Conservation (phyloP, 139 green algal species). For the Coelastrella sp. region DNA sequence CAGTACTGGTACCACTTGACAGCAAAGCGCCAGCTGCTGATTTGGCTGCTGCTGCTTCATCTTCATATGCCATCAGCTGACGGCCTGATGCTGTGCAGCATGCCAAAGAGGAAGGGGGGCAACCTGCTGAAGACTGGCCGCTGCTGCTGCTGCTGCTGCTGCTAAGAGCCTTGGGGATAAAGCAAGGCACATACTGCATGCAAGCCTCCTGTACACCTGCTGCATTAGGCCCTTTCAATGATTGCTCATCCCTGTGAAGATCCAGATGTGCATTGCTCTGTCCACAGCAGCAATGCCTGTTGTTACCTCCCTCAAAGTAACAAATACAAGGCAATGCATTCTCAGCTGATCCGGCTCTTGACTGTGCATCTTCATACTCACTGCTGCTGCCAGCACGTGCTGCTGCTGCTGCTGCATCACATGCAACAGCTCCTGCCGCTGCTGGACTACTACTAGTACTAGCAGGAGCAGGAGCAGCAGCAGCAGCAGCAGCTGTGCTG, state of each 20-base stretch:
- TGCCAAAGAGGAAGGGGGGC: background rate
- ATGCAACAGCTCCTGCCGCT: slow-evolving; percentile 19
- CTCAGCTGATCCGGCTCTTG: too few relatives aligned
- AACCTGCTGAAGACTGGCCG: background rate
- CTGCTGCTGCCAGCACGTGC: background rate
- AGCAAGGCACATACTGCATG: too few relatives aligned
- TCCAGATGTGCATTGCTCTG: too few relatives aligned
- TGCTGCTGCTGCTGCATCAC: slow-evolving; percentile 32
- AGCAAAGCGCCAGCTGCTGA: too few relatives aligned
- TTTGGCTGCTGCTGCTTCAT: too few relatives aligned
- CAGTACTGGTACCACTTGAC: too few relatives aligned
- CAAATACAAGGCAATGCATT: too few relatives aligned
- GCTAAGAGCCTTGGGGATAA: too few relatives aligned
- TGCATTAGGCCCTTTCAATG: background rate
- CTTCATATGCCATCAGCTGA: background rate
- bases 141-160: background rate
- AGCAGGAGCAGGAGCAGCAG: background rate
- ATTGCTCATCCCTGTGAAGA: too few relatives aligned
- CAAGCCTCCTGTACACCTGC: background rate
- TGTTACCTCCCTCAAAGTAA: too few relatives aligned
- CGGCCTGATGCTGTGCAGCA: background rate
- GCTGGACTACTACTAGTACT: background rate
- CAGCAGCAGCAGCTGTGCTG: background rate
- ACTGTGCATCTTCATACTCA: too few relatives aligned
- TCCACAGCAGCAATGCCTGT: too few relatives aligned